These are phyloP conservation scores for Plasmodium coatneyi DNA, from an alignment of 169 alveolate genomes.

Conservation along the genomic window DNA sequence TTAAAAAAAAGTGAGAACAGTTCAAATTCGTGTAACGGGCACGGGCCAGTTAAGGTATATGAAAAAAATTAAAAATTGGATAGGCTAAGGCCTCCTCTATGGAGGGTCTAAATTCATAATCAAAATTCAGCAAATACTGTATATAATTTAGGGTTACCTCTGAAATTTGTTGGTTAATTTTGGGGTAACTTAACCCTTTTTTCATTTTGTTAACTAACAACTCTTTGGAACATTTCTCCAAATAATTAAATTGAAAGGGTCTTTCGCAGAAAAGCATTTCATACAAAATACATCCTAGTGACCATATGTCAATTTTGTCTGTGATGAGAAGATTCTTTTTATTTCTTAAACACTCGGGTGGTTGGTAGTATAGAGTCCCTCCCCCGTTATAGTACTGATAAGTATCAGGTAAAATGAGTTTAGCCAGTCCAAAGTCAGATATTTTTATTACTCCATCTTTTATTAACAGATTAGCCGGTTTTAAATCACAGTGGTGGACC, in stretches of 20 bases:
- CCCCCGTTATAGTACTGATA: constrained; percentile 87
- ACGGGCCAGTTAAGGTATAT: constrained; percentile 16
- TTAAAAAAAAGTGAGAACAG: not conserved
- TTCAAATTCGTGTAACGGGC: not conserved
- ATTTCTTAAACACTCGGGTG: constrained; percentile 90
- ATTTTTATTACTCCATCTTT: constrained; percentile 90
- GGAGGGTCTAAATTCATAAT: constrained; percentile 74
- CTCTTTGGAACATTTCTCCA: constrained; percentile 76
- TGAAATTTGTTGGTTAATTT: constrained; percentile 75
- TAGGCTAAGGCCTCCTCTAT: constrained; percentile 77
- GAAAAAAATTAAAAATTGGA: constrained; percentile 72
- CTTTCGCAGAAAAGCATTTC: constrained; percentile 89
- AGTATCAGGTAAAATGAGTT: constrained; percentile 84
- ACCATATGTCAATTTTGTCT: constrained; percentile 93
- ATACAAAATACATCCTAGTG: constrained; percentile 92
- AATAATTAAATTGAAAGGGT: constrained; percentile 78
- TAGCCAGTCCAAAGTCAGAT: constrained; percentile 92
- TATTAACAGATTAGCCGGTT: constrained; percentile 91
- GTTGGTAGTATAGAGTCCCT: constrained; percentile 94
- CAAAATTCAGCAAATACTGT: constrained; percentile 78
- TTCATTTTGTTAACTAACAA: constrained; percentile 76
- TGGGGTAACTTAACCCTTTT: constrained; percentile 66
- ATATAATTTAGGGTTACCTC: constrained; percentile 74
- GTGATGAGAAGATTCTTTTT: constrained; percentile 80
- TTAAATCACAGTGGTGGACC: constrained; percentile 90